These are phyloP conservation scores for Trichoderma orchidacearum DNA, from an alignment of 495 filamentous ascomycete species.

Conservation along the genomic window DNA sequence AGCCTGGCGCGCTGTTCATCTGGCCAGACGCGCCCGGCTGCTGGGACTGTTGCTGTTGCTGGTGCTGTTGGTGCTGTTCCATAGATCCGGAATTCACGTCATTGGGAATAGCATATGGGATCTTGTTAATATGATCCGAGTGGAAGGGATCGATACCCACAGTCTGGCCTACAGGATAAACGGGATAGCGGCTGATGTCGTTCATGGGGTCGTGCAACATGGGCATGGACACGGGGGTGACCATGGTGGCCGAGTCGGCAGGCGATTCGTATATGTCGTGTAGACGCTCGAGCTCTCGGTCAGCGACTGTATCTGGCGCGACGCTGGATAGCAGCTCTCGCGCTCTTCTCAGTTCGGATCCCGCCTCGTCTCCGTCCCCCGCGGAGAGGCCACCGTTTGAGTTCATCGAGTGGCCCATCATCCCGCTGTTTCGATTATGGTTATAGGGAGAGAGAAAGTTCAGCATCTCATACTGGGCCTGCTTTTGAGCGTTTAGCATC, in stretches of 20 bases:
- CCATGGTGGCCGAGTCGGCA: conserved; percentile 21
- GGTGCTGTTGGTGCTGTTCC: conserved; percentile 6
- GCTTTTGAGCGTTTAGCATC: conserved; percentile 61
- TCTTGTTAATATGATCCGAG: conserved; percentile 84
- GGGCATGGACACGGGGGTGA: conserved; percentile 12
- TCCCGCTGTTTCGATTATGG: conserved; percentile 23
- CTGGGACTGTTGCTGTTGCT: background rate
- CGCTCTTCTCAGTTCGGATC: conserved; percentile 78
- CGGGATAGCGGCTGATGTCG: conserved; percentile 60
- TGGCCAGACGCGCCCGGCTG: conserved; percentile 5
- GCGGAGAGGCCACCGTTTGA: conserved; percentile 17
- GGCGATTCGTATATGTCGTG: conserved; percentile 50
- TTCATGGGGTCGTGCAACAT: conserved; percentile 33
- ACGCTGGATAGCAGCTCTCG: conserved; percentile 74
- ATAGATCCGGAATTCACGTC: conserved; percentile 11
- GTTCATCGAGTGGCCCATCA: background rate
- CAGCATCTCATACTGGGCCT: conserved; percentile 35
- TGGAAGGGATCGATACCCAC: conserved; percentile 93
- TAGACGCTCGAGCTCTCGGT: conserved; percentile 65
- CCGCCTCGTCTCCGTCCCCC: conserved; percentile 48
- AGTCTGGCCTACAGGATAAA: conserved; percentile 81
- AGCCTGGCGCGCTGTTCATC: conserved; percentile 10
- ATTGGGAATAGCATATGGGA: conserved; percentile 56
- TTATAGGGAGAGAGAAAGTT: conserved; percentile 33
- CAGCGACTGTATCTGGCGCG: conserved; percentile 64